Conservation (phyloP, 768 basidiomycete species). For the Leucocoprinus sp. region DNA sequence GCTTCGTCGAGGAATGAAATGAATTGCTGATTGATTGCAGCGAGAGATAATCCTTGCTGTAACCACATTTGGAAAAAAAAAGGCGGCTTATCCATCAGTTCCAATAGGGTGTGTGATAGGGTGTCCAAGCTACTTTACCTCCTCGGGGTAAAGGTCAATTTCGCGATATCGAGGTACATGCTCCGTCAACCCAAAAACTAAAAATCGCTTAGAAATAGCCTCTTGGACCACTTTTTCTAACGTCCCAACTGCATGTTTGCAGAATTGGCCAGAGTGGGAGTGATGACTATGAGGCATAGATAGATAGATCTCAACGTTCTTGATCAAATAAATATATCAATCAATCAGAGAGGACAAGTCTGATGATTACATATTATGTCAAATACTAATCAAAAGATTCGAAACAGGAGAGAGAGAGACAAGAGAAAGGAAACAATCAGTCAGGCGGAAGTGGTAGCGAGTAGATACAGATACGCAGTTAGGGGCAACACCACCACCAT, state of each 20-base stretch:
- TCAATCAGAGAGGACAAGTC: background rate
- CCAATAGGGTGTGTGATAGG: background rate
- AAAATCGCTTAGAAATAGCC: slow-evolving; percentile 73
- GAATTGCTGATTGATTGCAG: slow-evolving; percentile 57
- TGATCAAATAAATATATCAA: background rate
- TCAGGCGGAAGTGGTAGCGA: too few relatives aligned
- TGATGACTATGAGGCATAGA: slow-evolving; percentile 69
- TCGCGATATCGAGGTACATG: slow-evolving; percentile 84
- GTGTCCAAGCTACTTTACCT: slow-evolving; percentile 61
- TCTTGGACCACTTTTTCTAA: slow-evolving; percentile 77
- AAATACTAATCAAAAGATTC: too few relatives aligned
- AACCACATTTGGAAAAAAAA: slow-evolving; percentile 6
- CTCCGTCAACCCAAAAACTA: slow-evolving; percentile 82
- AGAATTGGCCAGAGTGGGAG: slow-evolving; percentile 92
- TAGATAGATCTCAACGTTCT: too few relatives aligned
- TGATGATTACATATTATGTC: too few relatives aligned
- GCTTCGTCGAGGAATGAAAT: slow-evolving; percentile 71
- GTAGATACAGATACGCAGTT: background rate
- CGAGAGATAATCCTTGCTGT: slow-evolving; percentile 48
- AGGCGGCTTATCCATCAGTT: background rate
- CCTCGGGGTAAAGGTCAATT: slow-evolving; percentile 89
- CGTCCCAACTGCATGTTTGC: slow-evolving; percentile 76
- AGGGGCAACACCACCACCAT: background rate
- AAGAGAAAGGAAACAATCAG: background rate
- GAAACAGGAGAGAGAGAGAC: too few relatives aligned